Evolutionary conservation across 1,139 yeast genomes (phyloP), one percentile per base, ranked within the genome.

Genomic region (Blastobotrys aristatus): DNA sequence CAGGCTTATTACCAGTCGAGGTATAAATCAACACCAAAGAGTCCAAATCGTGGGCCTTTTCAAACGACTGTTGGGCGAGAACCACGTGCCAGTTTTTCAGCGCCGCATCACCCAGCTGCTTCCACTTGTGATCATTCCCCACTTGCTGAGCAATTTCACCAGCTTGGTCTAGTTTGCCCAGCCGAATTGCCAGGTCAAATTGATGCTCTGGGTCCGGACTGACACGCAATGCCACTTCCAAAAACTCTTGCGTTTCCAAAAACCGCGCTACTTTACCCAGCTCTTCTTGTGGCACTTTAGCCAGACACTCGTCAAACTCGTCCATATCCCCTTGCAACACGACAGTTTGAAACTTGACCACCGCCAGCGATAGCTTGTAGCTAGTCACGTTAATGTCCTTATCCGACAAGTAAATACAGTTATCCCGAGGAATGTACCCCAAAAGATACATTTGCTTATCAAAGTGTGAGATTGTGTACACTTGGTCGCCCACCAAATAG

Each of bases 281-380:
- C 62, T 94, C 96, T 29, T 74, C 75, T 63, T 72, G 81, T 56
- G 77, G 83, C 64, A 84, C 77, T 40, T 76, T 75, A 42, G 78
- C 80, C 42, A 89, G 73, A 51, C 89, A 75, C 53, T 75, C 75
- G 37, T 78, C 81, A 14, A 92, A 84, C 48, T 81, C 79, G 44
- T 84, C 87, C 61, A 90, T 72, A 61, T 94, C 97, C 44, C 97
- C 97, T 66, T 98, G 82, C 71, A 92, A 75, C 5, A 92, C 96
- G 54, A 90, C 79, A 1, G 99, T 92, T 73, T 92, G 97, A 68
- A 89, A 89, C 70, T 90, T 97, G 56, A 92, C 76, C 8, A 94
- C 95, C 22, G 89, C 80, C 42, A 92, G 71, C 35, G 95, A 86
- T 47, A 94, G 75, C 60, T 76, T 82, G 75, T 92, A 90, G 20